Evolutionary conservation across 192 early-diverging fungal species (phyloP).

Genomic region (Globomyces pollinis-pini): DNA sequence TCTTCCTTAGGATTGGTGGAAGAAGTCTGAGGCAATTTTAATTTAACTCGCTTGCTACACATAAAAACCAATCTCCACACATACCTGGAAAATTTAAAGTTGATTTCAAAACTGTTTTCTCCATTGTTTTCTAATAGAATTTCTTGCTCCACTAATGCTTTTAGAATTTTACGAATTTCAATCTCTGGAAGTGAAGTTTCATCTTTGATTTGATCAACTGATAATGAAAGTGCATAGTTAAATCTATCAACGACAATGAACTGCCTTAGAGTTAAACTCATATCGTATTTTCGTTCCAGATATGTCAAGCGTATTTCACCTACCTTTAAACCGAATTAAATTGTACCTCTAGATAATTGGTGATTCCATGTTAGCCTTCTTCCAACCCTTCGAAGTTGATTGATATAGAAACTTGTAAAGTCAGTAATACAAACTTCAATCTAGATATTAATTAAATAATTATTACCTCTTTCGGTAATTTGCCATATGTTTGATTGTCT

Average conservation of each 20-base stretch:
- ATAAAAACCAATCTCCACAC: not conserved
- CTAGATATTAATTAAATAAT: conserved; percentile 17
- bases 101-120: conserved; percentile 19
- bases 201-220: conserved; percentile 44
- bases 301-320: too few species aligned
- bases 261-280: conserved; percentile 66
- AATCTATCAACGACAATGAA: conserved; percentile 60
- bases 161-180: conserved; percentile 55
- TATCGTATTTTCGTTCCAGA: conserved; percentile 70
- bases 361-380: conserved; percentile 75
- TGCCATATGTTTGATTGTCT: not conserved
- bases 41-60: conserved; percentile 69
- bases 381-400: conserved; percentile 55
- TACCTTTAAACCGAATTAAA: too few species aligned
- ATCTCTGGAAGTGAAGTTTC: conserved; percentile 42
- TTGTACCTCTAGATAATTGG: conserved; percentile 60
- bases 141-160: conserved; percentile 18
- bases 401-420: conserved; percentile 66
- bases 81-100: conserved; percentile 50
- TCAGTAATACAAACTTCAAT: conserved; percentile 59
- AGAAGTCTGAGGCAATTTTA: conserved; percentile 60
- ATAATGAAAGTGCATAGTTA: conserved; percentile 42
- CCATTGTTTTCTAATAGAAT: not conserved
- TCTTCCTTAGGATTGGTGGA: conserved; percentile 49
- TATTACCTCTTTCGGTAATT: not conserved